Evolutionary conservation across 768 basidiomycete genomes (phyloP).

Genomic region (Leucosporidium creatinivorum): DNA sequence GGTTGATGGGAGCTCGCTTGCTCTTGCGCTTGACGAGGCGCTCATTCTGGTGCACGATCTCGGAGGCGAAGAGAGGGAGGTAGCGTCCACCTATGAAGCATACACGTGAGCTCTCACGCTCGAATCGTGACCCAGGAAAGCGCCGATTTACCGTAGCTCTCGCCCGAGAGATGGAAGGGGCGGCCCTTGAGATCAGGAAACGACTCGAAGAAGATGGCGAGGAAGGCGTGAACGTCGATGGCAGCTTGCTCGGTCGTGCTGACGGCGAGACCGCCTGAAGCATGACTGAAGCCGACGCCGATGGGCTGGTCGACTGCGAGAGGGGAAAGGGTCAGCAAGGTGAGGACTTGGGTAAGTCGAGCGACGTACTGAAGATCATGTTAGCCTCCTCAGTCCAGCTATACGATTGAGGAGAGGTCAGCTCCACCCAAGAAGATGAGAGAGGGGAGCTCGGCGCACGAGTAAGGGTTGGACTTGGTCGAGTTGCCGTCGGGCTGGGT

Average conservation of each 20-base stretch:
- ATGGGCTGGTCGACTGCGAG: constrained; percentile 50
- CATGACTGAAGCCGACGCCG: constrained; percentile 81
- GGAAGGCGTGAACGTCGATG: constrained; percentile 63
- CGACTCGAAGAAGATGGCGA: constrained; percentile 40
- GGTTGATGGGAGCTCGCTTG: constrained; percentile 34
- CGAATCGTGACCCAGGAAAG: too few species aligned
- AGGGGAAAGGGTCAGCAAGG: too few species aligned
- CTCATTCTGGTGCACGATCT: constrained; percentile 67
- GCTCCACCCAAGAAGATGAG: not conserved
- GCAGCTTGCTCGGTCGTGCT: constrained; percentile 71
- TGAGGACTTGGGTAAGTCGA: not conserved
- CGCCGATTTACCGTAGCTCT: not conserved
- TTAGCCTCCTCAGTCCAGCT: constrained; percentile 11
- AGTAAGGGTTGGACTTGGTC: constrained; percentile 65
- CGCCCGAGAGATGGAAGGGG: constrained; percentile 53
- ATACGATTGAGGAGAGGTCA: not conserved
- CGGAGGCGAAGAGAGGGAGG: constrained; percentile 79
- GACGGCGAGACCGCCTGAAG: constrained; percentile 38
- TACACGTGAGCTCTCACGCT: constrained; percentile 21
- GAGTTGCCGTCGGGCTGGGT: constrained; percentile 64
- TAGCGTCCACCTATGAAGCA: constrained; percentile 57
- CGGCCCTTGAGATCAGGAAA: constrained; percentile 63
- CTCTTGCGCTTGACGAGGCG: constrained; percentile 34
- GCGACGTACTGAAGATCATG: constrained; percentile 24
- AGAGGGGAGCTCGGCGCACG: constrained; percentile 63